A percentile compares a stretch with the other conserved stretches of the same genome.
Conservation (phyloP, 768 basidiomycete genomes). For the Strobilomyces dryophilus region DNA sequence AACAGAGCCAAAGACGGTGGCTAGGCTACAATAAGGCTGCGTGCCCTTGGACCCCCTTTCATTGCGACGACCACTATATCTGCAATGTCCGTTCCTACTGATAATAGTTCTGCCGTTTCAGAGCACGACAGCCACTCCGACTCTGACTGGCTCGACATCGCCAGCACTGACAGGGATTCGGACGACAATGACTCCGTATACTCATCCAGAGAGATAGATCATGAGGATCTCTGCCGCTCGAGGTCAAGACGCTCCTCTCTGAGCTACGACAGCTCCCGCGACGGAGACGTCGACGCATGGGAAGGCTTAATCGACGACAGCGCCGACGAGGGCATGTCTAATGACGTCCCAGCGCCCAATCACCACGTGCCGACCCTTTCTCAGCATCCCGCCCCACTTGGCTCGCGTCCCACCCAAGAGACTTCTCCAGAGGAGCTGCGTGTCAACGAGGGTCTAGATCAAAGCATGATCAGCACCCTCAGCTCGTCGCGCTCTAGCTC, state of each 20-base stretch:
- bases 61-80: slow-evolving; percentile 20
- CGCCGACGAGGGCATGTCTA: slow-evolving; percentile 42
- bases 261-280: slow-evolving; percentile 65
- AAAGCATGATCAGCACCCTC: slow-evolving; percentile 79
- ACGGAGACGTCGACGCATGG: slow-evolving; percentile 72
- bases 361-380: slow-evolving; percentile 21
- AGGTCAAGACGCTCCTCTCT: slow-evolving; percentile 66
- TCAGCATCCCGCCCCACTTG: slow-evolving; percentile 24
- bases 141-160: slow-evolving; percentile 81
- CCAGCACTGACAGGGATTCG: slow-evolving; percentile 58
- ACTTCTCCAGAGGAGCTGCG: slow-evolving; percentile 57
- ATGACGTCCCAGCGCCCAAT: slow-evolving; percentile 20
- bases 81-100: slow-evolving; percentile 33
- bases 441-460: slow-evolving; percentile 72
- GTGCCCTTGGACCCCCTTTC: slow-evolving; percentile 28
- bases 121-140: slow-evolving; percentile 69
- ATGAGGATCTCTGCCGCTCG: slow-evolving; percentile 48
- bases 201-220: slow-evolving; percentile 55
- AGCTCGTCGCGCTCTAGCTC: slow-evolving; percentile 69
- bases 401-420: slow-evolving; percentile 26
- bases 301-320: slow-evolving; percentile 69
- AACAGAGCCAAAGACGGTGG: slow-evolving; percentile 27
- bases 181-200: slow-evolving; percentile 68
- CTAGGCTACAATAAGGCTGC: slow-evolving; percentile 26
- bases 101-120: slow-evolving; percentile 42